These are phyloP conservation scores for Phytophthora pinifolia DNA, from an alignment of 352 stramenopile genomes.

Conservation along the genomic window DNA sequence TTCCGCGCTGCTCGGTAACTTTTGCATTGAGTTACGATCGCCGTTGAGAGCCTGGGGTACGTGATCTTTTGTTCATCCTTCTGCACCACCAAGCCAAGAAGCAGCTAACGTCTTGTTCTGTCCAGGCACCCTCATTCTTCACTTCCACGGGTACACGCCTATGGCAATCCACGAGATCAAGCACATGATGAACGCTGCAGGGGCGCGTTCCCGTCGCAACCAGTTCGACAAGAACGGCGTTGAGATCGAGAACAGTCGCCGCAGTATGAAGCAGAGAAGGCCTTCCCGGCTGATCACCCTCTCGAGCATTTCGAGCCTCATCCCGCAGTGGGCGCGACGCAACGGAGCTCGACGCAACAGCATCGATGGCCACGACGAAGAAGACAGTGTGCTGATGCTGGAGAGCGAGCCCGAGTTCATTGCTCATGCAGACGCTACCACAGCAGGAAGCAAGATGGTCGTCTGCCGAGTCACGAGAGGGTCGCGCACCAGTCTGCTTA, in stretches of 20 bases:
- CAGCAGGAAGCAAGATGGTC: constrained; percentile 29
- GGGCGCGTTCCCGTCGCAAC: constrained; percentile 30
- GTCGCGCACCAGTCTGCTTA: constrained; percentile 33
- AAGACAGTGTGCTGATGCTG: constrained; percentile 32
- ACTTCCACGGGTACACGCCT: constrained; percentile 64
- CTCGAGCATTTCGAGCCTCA: constrained; percentile 33
- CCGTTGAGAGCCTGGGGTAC: constrained; percentile 62
- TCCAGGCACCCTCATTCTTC: constrained; percentile 69
- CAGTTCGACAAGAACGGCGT: constrained; percentile 22
- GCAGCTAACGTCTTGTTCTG: neutral
- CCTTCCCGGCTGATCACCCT: constrained; percentile 38
- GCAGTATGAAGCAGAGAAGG: constrained; percentile 9
- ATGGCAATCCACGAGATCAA: constrained; percentile 51
- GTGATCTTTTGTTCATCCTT: neutral
- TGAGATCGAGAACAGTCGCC: constrained; percentile 22
- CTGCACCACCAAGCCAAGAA: neutral
- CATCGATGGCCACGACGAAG: constrained; percentile 48
- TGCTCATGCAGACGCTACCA: constrained; percentile 5
- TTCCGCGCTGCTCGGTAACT: constrained; percentile 59
- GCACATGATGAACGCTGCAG: constrained; percentile 50
- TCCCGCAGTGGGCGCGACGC: constrained; percentile 34
- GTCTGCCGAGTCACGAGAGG: constrained; percentile 30
- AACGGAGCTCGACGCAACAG: constrained; percentile 36
- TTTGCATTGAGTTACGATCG: constrained; percentile 72
- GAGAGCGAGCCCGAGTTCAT: constrained; percentile 22